phyloP scores from a whole-genome alignment of 148 eudicot species.

The Diospyros lotus region DNA sequence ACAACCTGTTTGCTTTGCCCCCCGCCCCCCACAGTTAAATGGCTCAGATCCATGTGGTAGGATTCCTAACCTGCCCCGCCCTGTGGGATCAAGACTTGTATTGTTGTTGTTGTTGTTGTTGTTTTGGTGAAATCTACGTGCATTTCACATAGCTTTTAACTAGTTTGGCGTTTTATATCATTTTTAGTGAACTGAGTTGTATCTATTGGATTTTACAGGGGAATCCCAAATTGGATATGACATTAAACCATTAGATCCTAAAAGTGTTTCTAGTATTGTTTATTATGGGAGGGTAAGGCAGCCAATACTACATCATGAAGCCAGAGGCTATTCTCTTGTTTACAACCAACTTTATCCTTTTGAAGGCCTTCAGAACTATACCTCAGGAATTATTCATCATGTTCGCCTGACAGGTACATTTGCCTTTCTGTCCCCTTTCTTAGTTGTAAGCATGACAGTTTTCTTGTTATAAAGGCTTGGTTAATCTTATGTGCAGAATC shows the following conservation, averaged over 20 bases:
- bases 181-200: conserved; percentile 5
- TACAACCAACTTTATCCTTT: conserved; percentile 91
- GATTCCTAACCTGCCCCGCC: too few relatives aligned
- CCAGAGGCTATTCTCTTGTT: conserved; percentile 70
- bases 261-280: conserved; percentile 63
- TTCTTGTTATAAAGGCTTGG: too few relatives aligned
- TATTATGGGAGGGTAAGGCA: conserved; percentile 49
- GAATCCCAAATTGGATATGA: conserved; percentile 82
- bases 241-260: conserved; percentile 70
- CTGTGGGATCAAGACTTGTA: too few relatives aligned
- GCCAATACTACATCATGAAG: conserved; percentile 43
- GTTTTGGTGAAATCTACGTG: not conserved
- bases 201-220: conserved; percentile 45
- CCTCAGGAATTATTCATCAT: conserved; percentile 97
- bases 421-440: not conserved
- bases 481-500: too few relatives aligned
- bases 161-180: conserved; percentile 2
- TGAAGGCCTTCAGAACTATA: conserved; percentile 89
- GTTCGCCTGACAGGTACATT: conserved; percentile 75
- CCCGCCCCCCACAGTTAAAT: too few relatives aligned
- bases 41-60: too few relatives aligned
- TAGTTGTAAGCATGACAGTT: too few relatives aligned
- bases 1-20: not conserved
- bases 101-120: not conserved
- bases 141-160: conserved; percentile 1